Percentiles rank a stretch among this genome's conserved stretches.
These are phyloP conservation scores for Solanum piurae DNA, from an alignment of 257 asterid species.

Conservation along the genomic window DNA sequence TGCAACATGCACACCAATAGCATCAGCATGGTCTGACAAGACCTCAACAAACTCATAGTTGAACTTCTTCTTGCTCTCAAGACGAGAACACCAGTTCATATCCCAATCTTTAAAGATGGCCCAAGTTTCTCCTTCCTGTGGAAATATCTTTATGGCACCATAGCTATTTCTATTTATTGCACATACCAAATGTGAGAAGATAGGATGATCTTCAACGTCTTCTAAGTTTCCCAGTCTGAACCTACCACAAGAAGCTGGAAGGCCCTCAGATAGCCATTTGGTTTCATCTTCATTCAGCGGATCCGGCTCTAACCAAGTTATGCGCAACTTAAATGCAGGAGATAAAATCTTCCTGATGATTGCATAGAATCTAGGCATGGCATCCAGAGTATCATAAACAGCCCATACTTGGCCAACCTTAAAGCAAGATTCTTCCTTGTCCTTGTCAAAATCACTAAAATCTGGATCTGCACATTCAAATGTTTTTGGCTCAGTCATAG, in stretches of 20 bases:
- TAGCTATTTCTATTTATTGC: constrained; percentile 8
- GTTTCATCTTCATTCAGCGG: constrained; percentile 27
- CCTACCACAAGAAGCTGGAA: constrained; percentile 50
- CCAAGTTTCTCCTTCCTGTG: constrained; percentile 54
- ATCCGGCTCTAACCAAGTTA: constrained; percentile 52
- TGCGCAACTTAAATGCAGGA: constrained; percentile 19
- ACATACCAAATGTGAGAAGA: constrained; percentile 43
- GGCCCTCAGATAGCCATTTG: constrained; percentile 33
- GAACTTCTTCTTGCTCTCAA: constrained; percentile 4
- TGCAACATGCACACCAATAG: constrained; percentile 26
- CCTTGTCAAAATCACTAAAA: constrained; percentile 38
- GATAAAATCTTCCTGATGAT: constrained; percentile 12
- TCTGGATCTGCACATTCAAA: constrained; percentile 30
- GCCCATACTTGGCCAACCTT: constrained; percentile 54
- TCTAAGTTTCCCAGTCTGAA: constrained; percentile 30
- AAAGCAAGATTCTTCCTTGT: constrained; percentile 18
- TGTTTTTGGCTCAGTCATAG: constrained; percentile 1
- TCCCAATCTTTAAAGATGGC: constrained; percentile 51
- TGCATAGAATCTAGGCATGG: constrained; percentile 66
- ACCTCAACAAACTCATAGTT: constrained; percentile 42
- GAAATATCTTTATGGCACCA: constrained; percentile 21
- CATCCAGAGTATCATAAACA: constrained; percentile 38
- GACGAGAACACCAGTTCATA: constrained; percentile 24
- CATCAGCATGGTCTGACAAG: constrained; percentile 22
- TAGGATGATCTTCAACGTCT: constrained; percentile 12